Conservation (phyloP, 352 stramenopile genomes). For the Globisporangium megalacanthum region DNA sequence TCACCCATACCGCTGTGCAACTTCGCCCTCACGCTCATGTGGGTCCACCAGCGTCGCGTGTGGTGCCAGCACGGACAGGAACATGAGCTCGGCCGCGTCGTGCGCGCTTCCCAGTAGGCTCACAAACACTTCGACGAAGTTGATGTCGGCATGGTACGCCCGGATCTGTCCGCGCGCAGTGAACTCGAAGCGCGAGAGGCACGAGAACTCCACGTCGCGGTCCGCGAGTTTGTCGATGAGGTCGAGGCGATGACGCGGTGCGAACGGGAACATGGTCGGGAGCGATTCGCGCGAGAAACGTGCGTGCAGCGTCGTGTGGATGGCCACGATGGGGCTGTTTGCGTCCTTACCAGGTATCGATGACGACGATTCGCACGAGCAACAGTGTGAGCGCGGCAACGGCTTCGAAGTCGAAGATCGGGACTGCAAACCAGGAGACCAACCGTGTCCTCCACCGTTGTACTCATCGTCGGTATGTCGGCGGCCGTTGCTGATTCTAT, state of each 20-base stretch:
- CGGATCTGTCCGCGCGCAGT: conserved; percentile 12
- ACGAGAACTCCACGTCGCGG: conserved; percentile 10
- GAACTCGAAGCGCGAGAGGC: conserved; percentile 18
- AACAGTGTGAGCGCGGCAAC: too few species aligned
- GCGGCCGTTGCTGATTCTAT: too few species aligned
- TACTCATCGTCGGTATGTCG: too few species aligned
- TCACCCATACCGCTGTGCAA: too few species aligned
- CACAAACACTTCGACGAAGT: conserved; percentile 16
- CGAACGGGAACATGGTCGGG: conserved; percentile 18
- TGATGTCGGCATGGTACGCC: conserved; percentile 9
- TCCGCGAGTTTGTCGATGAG: conserved; percentile 14
- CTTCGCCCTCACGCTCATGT: too few species aligned
- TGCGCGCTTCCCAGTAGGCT: conserved; percentile 3
- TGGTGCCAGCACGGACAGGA: too few species aligned
- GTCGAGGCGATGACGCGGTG: conserved; percentile 6
- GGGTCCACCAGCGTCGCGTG: too few species aligned
- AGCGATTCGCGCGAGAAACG: conserved; percentile 10
- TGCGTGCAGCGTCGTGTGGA: conserved; percentile 2
- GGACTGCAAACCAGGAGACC: too few species aligned
- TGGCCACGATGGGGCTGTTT: conserved; percentile 4
- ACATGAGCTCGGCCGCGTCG: conserved; percentile 4
- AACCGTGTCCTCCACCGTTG: too few species aligned
- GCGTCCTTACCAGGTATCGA: too few species aligned
- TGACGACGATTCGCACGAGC: too few species aligned
- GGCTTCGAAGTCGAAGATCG: too few species aligned